Base-by-base conservation (phyloP, 1,284 basidiomycete genomes). In the Afroboletus lepidellus region DNA sequence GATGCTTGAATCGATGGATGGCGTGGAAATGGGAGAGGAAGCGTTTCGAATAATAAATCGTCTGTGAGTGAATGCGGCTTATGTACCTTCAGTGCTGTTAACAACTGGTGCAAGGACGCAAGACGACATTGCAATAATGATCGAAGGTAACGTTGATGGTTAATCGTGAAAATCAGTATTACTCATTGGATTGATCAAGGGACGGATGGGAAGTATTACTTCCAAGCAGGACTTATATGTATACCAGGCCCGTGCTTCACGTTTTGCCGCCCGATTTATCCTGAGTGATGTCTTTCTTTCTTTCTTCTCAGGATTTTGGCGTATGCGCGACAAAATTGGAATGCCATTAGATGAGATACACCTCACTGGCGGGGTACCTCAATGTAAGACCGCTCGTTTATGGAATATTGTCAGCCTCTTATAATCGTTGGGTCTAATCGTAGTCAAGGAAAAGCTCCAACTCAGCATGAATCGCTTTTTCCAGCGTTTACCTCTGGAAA, bases 71-170 rank as follows among this genome's bases (percentile, higher is more conserved):
- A 18, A 52, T 33, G 18, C 38, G 32, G 5, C 9, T 3, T 21
- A 18, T n/a, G 5, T 8, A 5, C 20, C 16, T 0, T 24, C 24
- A 30, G 43, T 5, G 33, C 20, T 18, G 51, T 32, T 50, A 23
- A 57, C 34, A 7, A 8, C 24, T 21, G 33, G 38, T 23, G 16
- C 18, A 48, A 78, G 80, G 29, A 69, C 81, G 5, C 86, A 89
- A 59, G 89, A 92, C 56, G 89, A 92, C 61, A 72, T 90, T 38
- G 86, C 86, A 13, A 63, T 92, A 13, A 87, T 92, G 86, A 70
- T 90, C 27, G 85, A 90, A 77, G 87, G 85, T 77, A 54, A 46
- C 15, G 1, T 1, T 11, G 23, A 27, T 5, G 9, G 9, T 7
- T 4, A 16, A 30, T 20, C 9, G 11, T 46, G 15, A 24, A 18